Conservation (phyloP, 768 basidiomycete species). For the Dendrothele bispora region DNA sequence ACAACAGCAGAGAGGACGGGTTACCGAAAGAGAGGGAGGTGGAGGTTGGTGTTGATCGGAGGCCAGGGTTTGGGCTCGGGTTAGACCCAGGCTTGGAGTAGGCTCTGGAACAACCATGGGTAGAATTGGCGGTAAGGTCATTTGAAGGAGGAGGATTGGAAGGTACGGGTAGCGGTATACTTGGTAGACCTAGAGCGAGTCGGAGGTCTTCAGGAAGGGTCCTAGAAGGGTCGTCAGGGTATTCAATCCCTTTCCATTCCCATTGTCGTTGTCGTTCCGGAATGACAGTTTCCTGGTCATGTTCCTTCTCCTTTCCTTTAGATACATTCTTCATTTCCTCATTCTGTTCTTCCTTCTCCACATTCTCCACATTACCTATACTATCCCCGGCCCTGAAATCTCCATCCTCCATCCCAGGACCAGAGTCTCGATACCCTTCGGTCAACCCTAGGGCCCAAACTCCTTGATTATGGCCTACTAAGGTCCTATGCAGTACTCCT, state of each 20-base stretch:
- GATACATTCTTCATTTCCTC: slow-evolving; percentile 2
- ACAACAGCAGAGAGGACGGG: slow-evolving; percentile 77
- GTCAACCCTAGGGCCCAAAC: slow-evolving; percentile 76
- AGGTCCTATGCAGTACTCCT: slow-evolving; percentile 73
- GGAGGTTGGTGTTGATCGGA: too few relatives aligned
- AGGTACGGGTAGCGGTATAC: neutral
- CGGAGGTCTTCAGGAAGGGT: neutral
- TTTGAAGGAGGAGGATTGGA: neutral
- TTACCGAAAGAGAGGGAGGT: too few relatives aligned
- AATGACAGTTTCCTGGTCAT: too few relatives aligned
- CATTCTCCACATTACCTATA: too few relatives aligned
- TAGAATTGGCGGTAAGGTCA: neutral
- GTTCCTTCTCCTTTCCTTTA: neutral
- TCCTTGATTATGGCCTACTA: slow-evolving; percentile 84
- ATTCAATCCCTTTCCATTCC: slow-evolving; percentile 6
- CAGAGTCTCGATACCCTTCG: slow-evolving; percentile 7
- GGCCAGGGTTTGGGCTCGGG: too few relatives aligned
- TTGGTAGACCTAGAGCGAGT: slow-evolving; percentile 1
- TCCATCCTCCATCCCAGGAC: neutral
- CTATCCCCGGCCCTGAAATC: neutral
- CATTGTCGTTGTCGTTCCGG: neutral
- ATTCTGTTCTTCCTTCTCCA: slow-evolving; percentile 1
- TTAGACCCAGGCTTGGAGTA: slow-evolving; percentile 89
- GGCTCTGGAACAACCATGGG: slow-evolving; percentile 60
- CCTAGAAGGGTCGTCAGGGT: neutral